Conservation (phyloP, 176 grass and related monocot species). For the Poa pratensis region DNA sequence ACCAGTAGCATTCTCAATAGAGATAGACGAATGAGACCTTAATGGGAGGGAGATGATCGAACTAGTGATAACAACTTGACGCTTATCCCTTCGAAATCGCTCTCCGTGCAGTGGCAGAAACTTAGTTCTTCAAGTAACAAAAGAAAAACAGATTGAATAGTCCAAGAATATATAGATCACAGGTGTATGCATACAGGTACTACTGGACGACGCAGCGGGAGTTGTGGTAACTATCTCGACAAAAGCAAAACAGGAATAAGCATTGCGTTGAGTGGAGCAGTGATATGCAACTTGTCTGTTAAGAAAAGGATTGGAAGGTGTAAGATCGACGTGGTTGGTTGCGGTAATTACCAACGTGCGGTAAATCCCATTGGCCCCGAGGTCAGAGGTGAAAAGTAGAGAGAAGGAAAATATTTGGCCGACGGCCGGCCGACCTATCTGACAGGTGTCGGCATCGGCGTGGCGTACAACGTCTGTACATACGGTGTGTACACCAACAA, state of each 20-base stretch:
- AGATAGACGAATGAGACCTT: neutral
- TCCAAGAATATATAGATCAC: neutral
- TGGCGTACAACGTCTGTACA: neutral
- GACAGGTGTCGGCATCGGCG: conserved; percentile 7
- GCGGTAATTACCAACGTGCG: conserved; percentile 16
- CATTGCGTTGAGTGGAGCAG: neutral
- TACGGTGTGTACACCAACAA: neutral
- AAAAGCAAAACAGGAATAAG: neutral
- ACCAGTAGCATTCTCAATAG: neutral
- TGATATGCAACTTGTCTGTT: neutral
- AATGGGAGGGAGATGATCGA: conserved; percentile 2
- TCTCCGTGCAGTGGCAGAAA: neutral
- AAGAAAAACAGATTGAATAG: neutral
- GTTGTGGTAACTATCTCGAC: neutral
- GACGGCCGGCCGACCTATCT: neutral
- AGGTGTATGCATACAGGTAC: neutral
- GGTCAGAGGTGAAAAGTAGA: neutral
- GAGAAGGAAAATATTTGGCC: neutral
- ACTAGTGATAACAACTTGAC: conserved; percentile 13
- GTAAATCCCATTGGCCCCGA: conserved; percentile 11
- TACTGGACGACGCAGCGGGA: neutral
- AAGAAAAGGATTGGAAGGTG: conserved; percentile 23
- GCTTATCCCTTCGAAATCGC: neutral
- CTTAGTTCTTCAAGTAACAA: neutral
- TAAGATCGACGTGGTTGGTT: neutral